Conservation (phyloP, 768 basidiomycete species). For the Gautieria morchelliformis region DNA sequence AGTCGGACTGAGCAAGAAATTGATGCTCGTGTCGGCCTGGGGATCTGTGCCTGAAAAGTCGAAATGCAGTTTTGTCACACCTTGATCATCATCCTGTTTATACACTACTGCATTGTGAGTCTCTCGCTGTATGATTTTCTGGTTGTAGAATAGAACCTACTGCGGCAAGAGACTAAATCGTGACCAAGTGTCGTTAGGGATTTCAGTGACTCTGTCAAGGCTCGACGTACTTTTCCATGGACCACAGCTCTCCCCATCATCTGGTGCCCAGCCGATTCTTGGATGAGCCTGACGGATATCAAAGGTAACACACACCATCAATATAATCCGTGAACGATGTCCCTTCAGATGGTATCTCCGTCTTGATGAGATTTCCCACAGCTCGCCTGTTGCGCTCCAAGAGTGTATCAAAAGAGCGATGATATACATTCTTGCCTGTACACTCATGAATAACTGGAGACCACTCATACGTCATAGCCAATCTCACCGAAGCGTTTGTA, state of each 20-base stretch:
- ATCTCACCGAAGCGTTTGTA: conserved; percentile 17
- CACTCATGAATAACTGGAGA: neutral
- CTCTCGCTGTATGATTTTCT: neutral
- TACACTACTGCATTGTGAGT: neutral
- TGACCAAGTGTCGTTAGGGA: neutral
- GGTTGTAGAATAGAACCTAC: neutral
- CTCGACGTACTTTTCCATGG: conserved; percentile 20
- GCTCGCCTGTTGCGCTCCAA: conserved; percentile 20
- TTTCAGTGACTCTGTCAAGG: conserved; percentile 12
- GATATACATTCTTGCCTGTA: conserved; percentile 13
- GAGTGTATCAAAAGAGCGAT: conserved; percentile 19
- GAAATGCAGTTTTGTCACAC: conserved; percentile 10
- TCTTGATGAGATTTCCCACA: conserved; percentile 20
- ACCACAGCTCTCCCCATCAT: conserved; percentile 21
- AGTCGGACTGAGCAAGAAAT: conserved; percentile 13
- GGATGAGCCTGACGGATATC: neutral
- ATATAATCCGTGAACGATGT: conserved; percentile 22
- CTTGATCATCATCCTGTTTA: neutral
- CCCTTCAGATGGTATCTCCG: conserved; percentile 15
- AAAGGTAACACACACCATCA: conserved; percentile 12
- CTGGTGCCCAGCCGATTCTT: neutral
- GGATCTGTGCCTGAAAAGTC: conserved; percentile 23
- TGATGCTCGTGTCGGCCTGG: conserved; percentile 17
- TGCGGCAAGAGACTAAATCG: conserved; percentile 13
- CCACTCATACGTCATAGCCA: neutral